These are phyloP conservation scores for Macrolepiota albuminosa DNA, from an alignment of 768 basidiomycete species.

Conservation along the genomic window DNA sequence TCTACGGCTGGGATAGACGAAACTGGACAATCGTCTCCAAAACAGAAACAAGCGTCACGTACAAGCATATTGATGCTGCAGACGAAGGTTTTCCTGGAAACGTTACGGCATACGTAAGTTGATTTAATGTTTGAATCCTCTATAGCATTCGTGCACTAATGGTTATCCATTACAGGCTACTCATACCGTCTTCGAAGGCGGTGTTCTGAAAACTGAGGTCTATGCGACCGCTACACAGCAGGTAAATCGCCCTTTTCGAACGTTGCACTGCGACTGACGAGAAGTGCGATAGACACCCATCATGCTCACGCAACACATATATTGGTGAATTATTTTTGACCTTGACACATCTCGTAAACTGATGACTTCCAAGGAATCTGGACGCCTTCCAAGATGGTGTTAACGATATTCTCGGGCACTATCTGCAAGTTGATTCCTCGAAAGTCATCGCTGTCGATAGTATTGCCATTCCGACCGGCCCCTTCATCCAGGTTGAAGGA, in stretches of 20 bases:
- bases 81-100: constrained; percentile 53
- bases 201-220: constrained; percentile 37
- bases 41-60: constrained; percentile 44
- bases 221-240: constrained; percentile 42
- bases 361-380: constrained; percentile 35
- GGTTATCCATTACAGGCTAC: constrained; percentile 32
- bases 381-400: constrained; percentile 44
- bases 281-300: constrained; percentile 38
- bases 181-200: constrained; percentile 40
- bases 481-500: constrained; percentile 14
- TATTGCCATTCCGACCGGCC: constrained; percentile 31
- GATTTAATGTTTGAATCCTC: neutral
- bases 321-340: constrained; percentile 29
- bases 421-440: constrained; percentile 23
- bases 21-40: constrained; percentile 47
- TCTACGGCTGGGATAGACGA: constrained; percentile 51
- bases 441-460: constrained; percentile 31
- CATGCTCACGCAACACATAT: constrained; percentile 53
- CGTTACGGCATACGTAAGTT: constrained; percentile 36
- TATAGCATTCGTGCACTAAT: neutral
- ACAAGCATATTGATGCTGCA: constrained; percentile 44
- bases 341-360: too few relatives aligned
- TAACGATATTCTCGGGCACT: constrained; percentile 29
- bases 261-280: neutral
- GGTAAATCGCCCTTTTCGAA: constrained; percentile 14